Percentiles rank a stretch among this genome's conserved stretches.
Conservation (phyloP, 179 eudicot species). For the Silene noctiflora region DNA sequence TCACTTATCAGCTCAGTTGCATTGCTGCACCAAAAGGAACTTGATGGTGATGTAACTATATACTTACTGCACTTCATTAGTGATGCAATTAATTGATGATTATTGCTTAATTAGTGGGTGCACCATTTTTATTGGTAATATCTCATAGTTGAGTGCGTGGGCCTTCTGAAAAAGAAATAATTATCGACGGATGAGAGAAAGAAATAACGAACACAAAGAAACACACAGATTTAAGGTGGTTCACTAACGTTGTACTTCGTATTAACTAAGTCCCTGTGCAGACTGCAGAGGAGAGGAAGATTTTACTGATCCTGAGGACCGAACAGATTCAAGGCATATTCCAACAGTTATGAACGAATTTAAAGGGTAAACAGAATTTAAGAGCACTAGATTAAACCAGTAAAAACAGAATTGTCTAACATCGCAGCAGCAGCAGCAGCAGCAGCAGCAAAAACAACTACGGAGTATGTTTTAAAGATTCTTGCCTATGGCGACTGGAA, state of each 20-base stretch:
- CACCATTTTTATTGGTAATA: constrained; percentile 15
- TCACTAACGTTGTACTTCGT: too few relatives aligned
- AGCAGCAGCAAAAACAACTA: not conserved
- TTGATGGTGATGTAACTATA: constrained; percentile 7
- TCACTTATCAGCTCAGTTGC: not conserved
- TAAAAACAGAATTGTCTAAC: not conserved
- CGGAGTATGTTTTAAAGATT: not conserved
- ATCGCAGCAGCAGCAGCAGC: not conserved
- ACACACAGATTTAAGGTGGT: not conserved
- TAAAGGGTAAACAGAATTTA: too few relatives aligned
- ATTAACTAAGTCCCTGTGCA: too few relatives aligned
- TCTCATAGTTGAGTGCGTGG: constrained; percentile 12
- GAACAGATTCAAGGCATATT: too few relatives aligned
- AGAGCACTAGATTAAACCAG: too few relatives aligned
- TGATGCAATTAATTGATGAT: not conserved
- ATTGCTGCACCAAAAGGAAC: constrained; percentile 6
- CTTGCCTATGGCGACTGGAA: not conserved
- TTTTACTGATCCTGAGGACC: not conserved
- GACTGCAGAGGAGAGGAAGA: too few relatives aligned
- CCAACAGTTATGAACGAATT: too few relatives aligned
- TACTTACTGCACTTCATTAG: not conserved
- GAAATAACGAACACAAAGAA: not conserved
- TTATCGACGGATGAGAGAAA: too few relatives aligned
- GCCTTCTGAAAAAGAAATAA: not conserved
- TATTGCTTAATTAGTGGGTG: constrained; percentile 18